Evolutionary conservation across 768 basidiomycete genomes (phyloP).

Genomic region (Paxillus involutus): DNA sequence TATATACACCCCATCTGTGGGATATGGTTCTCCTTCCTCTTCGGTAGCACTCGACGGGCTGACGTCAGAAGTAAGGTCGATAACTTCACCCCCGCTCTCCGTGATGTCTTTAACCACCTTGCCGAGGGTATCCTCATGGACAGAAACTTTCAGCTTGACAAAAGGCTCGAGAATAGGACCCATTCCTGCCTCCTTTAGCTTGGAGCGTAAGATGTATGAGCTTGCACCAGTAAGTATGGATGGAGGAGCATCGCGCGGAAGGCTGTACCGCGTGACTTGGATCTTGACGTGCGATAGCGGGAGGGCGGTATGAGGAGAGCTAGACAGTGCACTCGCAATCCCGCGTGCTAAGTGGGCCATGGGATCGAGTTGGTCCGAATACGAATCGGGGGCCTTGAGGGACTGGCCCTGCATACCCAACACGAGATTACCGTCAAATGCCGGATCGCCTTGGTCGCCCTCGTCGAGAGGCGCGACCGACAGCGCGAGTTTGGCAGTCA

Average conservation of each 20-base stretch:
- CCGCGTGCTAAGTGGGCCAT: constrained; percentile 63
- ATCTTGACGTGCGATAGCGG: constrained; percentile 66
- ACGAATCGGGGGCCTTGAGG: constrained; percentile 51
- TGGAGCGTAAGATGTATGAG: constrained; percentile 61
- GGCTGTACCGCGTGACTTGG: constrained; percentile 44
- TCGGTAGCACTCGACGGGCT: constrained; percentile 33
- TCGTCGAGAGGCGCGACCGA: constrained; percentile 52
- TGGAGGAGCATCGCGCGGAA: constrained; percentile 43
- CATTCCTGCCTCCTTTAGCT: constrained; percentile 59
- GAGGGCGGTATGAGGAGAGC: constrained; percentile 76
- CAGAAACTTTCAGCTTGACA: constrained; percentile 64
- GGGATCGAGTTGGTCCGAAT: constrained; percentile 42
- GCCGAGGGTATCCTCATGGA: constrained; percentile 67
- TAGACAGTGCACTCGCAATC: constrained; percentile 68
- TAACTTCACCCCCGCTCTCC: constrained; percentile 77
- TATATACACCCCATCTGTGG: constrained; percentile 67
- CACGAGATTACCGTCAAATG: constrained; percentile 80
- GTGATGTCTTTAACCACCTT: constrained; percentile 84
- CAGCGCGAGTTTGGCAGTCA: constrained; percentile 53
- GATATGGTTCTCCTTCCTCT: constrained; percentile 43
- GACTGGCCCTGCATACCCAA: constrained; percentile 52
- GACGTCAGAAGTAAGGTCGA: constrained; percentile 59
- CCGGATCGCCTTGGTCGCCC: constrained; percentile 60
- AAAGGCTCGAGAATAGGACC: constrained; percentile 83
- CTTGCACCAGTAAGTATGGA: constrained; percentile 65